Conservation (phyloP, 176 grass and related monocot genomes). For the Avena atlantica region DNA sequence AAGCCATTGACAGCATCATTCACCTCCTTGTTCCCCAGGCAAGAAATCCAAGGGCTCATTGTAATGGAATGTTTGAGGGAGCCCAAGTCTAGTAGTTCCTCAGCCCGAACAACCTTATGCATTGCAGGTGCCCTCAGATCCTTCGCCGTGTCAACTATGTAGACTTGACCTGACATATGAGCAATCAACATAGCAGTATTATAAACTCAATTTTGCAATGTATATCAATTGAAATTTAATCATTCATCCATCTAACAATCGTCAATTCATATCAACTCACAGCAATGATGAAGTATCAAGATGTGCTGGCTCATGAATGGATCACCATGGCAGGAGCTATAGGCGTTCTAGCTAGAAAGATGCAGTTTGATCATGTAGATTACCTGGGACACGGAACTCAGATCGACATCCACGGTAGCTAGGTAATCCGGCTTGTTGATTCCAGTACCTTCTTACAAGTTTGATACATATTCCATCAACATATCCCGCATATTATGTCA, state of each 20-base stretch:
- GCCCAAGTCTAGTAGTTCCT: constrained; percentile 87
- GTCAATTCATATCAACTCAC: constrained; percentile 45
- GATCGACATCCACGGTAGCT: no score
- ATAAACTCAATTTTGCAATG: background rate
- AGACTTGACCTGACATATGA: constrained; percentile 72
- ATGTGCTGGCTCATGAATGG: constrained; percentile 57
- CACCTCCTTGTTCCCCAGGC: constrained; percentile 79
- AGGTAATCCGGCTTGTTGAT: no score
- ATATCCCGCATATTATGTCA: no score
- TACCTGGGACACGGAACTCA: no score
- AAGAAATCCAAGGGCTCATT: constrained; percentile 86
- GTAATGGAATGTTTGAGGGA: constrained; percentile 86
- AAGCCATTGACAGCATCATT: constrained; percentile 84
- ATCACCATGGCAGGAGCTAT: constrained; percentile 87
- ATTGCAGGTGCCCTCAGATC: constrained; percentile 69
- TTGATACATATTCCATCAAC: no score
- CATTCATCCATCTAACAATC: background rate
- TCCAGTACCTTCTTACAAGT: no score
- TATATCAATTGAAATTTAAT: background rate
- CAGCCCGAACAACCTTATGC: constrained; percentile 83
- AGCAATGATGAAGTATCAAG: constrained; percentile 76
- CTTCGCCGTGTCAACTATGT: constrained; percentile 69
- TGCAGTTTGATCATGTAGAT: constrained; percentile 63
- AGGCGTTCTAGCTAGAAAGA: constrained; percentile 92
- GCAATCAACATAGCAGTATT: constrained; percentile 8